phyloP scores from a whole-genome alignment of 2,329 filamentous ascomycete genomes.

The Pseudogymnoascus sp. region DNA sequence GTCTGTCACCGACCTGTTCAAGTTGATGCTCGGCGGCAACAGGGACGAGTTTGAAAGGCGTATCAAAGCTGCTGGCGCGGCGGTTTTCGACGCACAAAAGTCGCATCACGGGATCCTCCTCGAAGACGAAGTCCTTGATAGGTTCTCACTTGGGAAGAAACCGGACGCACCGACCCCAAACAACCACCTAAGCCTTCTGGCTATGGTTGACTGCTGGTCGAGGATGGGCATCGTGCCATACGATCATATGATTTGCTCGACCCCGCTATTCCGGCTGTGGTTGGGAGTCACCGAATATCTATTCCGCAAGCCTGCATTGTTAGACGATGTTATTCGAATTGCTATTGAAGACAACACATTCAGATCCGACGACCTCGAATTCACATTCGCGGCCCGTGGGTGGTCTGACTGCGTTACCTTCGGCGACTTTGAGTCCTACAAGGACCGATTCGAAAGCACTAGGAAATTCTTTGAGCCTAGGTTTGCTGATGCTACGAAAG shows the following conservation, averaged over 20 bases:
- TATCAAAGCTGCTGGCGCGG: constrained; percentile 70
- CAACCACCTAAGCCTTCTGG: constrained; percentile 86
- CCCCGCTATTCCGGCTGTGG: constrained; percentile 92
- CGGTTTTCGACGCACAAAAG: constrained; percentile 51
- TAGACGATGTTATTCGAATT: constrained; percentile 78
- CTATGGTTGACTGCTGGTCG: constrained; percentile 98
- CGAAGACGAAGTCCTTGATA: constrained; percentile 73
- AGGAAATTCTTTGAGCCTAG: constrained; percentile 86
- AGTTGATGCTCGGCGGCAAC: constrained; percentile 88
- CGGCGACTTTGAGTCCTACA: constrained; percentile 87
- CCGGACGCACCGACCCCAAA: constrained; percentile 59
- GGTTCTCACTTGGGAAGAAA: constrained; percentile 71
- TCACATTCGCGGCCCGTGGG: constrained; percentile 90
- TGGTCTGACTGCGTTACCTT: constrained; percentile 93
- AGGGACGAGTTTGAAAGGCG: constrained; percentile 63
- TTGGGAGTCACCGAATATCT: constrained; percentile 95
- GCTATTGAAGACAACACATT: constrained; percentile 87
- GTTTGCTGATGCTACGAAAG: constrained; percentile 75
- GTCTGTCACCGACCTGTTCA: constrained; percentile 89
- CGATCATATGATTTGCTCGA: constrained; percentile 99
- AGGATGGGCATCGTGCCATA: constrained; percentile 89
- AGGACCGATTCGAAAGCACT: constrained; percentile 82
- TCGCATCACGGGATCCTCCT: constrained; percentile 62
- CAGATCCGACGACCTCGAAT: constrained; percentile 91
- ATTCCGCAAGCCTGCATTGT: constrained; percentile 71